Evolutionary conservation across 169 alveolate genomes (phyloP).

Genomic region (Blepharisma undulans): DNA sequence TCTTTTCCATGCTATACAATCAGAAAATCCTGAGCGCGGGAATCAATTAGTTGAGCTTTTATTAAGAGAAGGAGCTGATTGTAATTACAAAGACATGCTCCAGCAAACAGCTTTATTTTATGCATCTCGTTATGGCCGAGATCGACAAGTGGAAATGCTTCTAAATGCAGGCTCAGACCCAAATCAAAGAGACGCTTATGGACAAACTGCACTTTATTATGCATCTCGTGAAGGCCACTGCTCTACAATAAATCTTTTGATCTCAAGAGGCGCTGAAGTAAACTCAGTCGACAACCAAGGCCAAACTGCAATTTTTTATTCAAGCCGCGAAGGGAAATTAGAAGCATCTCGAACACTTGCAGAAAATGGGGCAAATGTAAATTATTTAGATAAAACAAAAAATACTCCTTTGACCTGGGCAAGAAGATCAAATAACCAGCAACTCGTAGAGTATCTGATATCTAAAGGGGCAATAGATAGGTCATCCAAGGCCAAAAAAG

Average conservation of each 20-base stretch:
- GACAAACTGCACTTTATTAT: slow-evolving; percentile 54
- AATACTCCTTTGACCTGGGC: slow-evolving; percentile 54
- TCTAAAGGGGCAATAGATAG: slow-evolving; percentile 39
- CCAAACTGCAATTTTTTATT: slow-evolving; percentile 61
- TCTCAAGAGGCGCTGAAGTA: slow-evolving; percentile 38
- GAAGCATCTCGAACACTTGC: slow-evolving; percentile 47
- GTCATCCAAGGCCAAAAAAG: slow-evolving; percentile 3
- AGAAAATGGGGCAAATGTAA: slow-evolving; percentile 54
- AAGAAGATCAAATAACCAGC: background rate
- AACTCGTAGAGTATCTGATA: slow-evolving; percentile 27
- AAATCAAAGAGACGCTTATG: slow-evolving; percentile 24
- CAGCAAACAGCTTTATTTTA: slow-evolving; percentile 19
- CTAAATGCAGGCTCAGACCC: background rate
- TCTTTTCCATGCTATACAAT: background rate
- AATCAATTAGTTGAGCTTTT: slow-evolving; percentile 1
- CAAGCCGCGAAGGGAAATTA: slow-evolving; percentile 48
- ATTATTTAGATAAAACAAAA: slow-evolving; percentile 48
- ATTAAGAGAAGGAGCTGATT: slow-evolving; percentile 37
- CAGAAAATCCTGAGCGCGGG: background rate
- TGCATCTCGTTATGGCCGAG: slow-evolving; percentile 31
- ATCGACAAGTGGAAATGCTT: background rate
- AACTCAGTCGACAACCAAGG: slow-evolving; percentile 47
- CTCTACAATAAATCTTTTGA: slow-evolving; percentile 12
- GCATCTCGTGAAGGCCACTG: slow-evolving; percentile 51
- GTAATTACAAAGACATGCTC: background rate